These are phyloP conservation scores for Zymoseptoria tritici DNA, from an alignment of 2,329 filamentous ascomycete species.

Conservation along the genomic window DNA sequence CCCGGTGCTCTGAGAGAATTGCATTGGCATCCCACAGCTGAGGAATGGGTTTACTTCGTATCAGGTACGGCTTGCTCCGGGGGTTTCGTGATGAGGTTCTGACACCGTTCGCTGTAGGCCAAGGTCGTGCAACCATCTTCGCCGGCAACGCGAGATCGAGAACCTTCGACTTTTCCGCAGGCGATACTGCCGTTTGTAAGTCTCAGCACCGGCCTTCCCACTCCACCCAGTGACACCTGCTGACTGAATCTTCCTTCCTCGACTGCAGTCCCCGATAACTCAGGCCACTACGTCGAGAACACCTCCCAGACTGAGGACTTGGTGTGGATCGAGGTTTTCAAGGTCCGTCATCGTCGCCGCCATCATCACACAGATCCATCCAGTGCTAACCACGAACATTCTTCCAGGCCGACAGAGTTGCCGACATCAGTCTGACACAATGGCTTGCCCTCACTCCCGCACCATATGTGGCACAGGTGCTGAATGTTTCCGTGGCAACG, in stretches of 20 bases:
- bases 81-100: too few relatives aligned
- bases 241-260: background rate
- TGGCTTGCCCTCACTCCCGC: slow-evolving; percentile 62
- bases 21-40: too few relatives aligned
- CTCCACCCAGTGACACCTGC: background rate
- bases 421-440: slow-evolving; percentile 58
- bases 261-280: slow-evolving; percentile 54
- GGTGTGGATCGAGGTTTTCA: slow-evolving; percentile 64
- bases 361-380: background rate
- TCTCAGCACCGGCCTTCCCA: background rate
- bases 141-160: slow-evolving; percentile 44
- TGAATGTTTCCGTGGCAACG: background rate
- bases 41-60: too few relatives aligned
- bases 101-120: background rate
- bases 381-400: background rate
- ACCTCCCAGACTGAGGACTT: slow-evolving; percentile 56
- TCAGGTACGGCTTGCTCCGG: too few relatives aligned
- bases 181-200: slow-evolving; percentile 39
- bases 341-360: slow-evolving; percentile 22
- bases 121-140: background rate
- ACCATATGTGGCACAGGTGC: slow-evolving; percentile 42
- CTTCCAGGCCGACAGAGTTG: slow-evolving; percentile 50
- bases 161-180: slow-evolving; percentile 59
- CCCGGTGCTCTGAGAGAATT: too few relatives aligned
- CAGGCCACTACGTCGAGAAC: slow-evolving; percentile 62